phyloP scores from a whole-genome alignment of 2,329 filamentous ascomycete genomes.

The Coniochaeta hoffmannii region DNA sequence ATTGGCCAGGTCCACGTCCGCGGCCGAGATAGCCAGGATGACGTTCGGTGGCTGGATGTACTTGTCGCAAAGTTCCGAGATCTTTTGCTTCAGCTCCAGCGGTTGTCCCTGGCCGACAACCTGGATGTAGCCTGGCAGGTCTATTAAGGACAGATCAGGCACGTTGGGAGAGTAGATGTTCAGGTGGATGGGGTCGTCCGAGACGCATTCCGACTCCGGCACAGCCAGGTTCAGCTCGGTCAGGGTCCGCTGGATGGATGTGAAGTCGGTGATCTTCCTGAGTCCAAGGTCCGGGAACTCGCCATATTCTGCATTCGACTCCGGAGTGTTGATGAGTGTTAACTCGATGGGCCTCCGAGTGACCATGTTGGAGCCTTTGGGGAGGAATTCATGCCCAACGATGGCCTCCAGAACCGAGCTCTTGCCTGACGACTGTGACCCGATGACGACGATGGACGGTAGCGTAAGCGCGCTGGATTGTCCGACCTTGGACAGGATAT shows the following conservation, averaged over 20 bases:
- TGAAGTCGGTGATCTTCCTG: constrained; percentile 85
- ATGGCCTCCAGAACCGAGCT: constrained; percentile 96
- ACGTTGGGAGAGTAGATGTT: constrained; percentile 94
- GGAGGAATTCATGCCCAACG: constrained; percentile 94
- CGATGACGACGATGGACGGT: constrained; percentile 98
- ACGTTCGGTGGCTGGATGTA: constrained; percentile 96
- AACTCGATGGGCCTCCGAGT: constrained; percentile 92
- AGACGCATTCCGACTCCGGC: constrained; percentile 83
- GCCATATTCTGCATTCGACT: constrained; percentile 80
- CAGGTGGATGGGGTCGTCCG: constrained; percentile 92
- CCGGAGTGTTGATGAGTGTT: constrained; percentile 90
- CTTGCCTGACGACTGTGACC: constrained; percentile 96
- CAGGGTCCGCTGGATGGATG: constrained; percentile 83
- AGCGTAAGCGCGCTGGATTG: constrained; percentile 83
- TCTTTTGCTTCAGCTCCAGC: constrained; percentile 86
- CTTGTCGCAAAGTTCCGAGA: constrained; percentile 92
- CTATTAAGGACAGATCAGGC: constrained; percentile 90
- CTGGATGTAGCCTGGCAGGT: constrained; percentile 95
- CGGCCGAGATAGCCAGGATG: constrained; percentile 93
- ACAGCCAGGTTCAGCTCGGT: constrained; percentile 94
- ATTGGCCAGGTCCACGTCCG: constrained; percentile 94
- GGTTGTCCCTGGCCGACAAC: constrained; percentile 89
- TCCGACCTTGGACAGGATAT: constrained; percentile 82
- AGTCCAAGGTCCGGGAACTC: constrained; percentile 91
- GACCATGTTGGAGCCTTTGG: constrained; percentile 98